These are phyloP conservation scores for Populus tremula DNA, from an alignment of 345 rosid species.

Conservation along the genomic window DNA sequence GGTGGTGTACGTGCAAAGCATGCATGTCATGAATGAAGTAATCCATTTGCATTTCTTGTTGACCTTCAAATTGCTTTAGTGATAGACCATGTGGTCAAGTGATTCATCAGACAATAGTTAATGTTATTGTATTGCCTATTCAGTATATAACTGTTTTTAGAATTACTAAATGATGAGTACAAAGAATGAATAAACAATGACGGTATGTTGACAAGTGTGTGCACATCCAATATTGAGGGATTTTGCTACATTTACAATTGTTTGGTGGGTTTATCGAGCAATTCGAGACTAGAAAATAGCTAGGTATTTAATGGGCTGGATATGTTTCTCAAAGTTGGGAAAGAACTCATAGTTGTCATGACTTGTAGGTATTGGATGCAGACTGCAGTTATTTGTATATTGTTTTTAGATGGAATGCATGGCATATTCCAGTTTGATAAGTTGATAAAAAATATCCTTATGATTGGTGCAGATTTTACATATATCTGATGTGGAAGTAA, in stretches of 20 bases:
- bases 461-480: conserved; percentile 69
- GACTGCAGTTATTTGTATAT: background rate
- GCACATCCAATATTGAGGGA: background rate
- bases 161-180: background rate
- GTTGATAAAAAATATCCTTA: background rate
- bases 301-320: background rate
- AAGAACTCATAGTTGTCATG: background rate
- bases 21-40: background rate
- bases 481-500: conserved; percentile 78
- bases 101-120: background rate
- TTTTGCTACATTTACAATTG: background rate
- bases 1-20: background rate
- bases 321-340: background rate
- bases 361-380: background rate
- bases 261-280: background rate
- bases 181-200: background rate
- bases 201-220: background rate
- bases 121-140: background rate
- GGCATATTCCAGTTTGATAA: background rate
- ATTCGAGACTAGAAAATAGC: background rate
- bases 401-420: conserved; percentile 1
- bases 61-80: background rate
- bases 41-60: background rate
- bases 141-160: background rate
- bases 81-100: background rate